A percentile compares a stretch with the other conserved stretches of the same genome.
These are phyloP conservation scores for Backusella tarrabulga DNA, from an alignment of 192 early-diverging fungal species.

Conservation along the genomic window DNA sequence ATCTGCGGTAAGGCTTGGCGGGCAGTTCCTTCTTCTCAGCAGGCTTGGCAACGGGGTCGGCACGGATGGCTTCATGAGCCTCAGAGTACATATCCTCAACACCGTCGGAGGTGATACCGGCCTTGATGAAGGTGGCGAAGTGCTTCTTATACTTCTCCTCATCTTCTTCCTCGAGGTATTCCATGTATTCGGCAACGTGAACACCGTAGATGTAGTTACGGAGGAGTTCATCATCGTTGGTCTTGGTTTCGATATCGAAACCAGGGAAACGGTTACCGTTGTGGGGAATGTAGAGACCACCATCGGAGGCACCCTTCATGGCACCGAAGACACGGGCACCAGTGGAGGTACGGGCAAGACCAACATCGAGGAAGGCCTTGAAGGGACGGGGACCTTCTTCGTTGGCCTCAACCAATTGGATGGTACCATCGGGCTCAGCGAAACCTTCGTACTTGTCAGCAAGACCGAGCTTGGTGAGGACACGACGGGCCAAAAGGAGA, in stretches of 20 bases:
- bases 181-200: slow-evolving; percentile 99
- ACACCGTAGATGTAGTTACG: slow-evolving; percentile 97
- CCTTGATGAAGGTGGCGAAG: slow-evolving; percentile 91
- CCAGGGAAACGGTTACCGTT: slow-evolving; percentile 96
- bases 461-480: too few relatives aligned
- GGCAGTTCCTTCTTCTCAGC: slow-evolving; percentile 69
- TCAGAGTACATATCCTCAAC: slow-evolving; percentile 93
- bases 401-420: too few relatives aligned
- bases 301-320: slow-evolving; percentile 43
- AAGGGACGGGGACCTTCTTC: too few relatives aligned
- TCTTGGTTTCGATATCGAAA: slow-evolving; percentile 84
- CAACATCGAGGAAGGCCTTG: too few relatives aligned
- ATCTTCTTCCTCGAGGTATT: slow-evolving; percentile 96
- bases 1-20: slow-evolving; percentile 59
- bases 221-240: slow-evolving; percentile 88
- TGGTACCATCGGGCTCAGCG: too few relatives aligned
- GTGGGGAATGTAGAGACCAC: slow-evolving; percentile 97
- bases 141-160: slow-evolving; percentile 96
- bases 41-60: slow-evolving; percentile 72
- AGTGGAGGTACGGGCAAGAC: too few relatives aligned
- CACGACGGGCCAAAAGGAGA: too few relatives aligned
- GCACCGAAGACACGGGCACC: too few relatives aligned
- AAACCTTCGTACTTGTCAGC: too few relatives aligned
- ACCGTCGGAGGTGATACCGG: slow-evolving; percentile 82
- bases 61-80: slow-evolving; percentile 93